phyloP scores from a whole-genome alignment of 495 filamentous ascomycete genomes.

The Lophiostoma macrostomum region DNA sequence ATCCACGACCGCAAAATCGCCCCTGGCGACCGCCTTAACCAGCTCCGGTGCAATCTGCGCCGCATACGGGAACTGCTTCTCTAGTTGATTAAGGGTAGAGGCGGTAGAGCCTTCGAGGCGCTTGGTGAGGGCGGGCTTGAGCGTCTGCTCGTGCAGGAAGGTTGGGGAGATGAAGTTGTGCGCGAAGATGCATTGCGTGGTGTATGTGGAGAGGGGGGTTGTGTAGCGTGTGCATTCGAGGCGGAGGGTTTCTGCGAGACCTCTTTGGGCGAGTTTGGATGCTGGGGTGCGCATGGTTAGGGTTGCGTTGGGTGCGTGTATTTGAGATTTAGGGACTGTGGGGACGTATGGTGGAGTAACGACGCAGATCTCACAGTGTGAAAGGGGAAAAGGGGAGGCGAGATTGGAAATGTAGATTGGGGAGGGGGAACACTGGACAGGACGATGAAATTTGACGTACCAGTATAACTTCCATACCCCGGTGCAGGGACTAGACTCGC shows the following conservation, averaged over 20 bases:
- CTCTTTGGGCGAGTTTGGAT: conserved; percentile 36
- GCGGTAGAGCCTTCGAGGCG: conserved; percentile 36
- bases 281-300: no score
- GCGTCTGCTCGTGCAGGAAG: conserved; percentile 38
- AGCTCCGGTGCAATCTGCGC: conserved; percentile 11
- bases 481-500: conserved; percentile 18
- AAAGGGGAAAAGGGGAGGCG: no score
- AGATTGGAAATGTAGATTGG: no score
- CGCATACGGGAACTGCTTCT: conserved; percentile 16
- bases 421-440: conserved; percentile 1
- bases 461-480: conserved; percentile 44
- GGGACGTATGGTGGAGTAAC: no score
- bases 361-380: no score
- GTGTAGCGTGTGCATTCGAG: conserved; percentile 39
- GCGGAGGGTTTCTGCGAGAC: conserved; percentile 44
- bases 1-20: conserved; percentile 14
- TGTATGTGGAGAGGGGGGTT: conserved; percentile 8
- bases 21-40: conserved; percentile 1
- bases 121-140: conserved; percentile 43
- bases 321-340: no score
- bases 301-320: no score
- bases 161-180: conserved; percentile 30
- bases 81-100: not conserved
- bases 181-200: conserved; percentile 40
- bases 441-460: not conserved